phyloP scores from a whole-genome alignment of 176 grass and related monocot genomes.

The Hordeum vulgare region MorexV3_pseudomolecules_assembly NC_058524.1:573791436-573791935 shows the following conservation, averaged over 20 bases:
- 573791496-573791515: too few relatives aligned
- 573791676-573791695: slow-evolving; percentile 31
- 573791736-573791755: slow-evolving; percentile 41
- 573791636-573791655: slow-evolving; percentile 20
- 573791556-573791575: slow-evolving; percentile 16
- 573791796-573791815: slow-evolving; percentile 25
- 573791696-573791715: slow-evolving; percentile 38
- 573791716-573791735: slow-evolving; percentile 55
- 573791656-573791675: slow-evolving; percentile 22
- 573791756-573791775: slow-evolving; percentile 38
- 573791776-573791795: slow-evolving; percentile 15
- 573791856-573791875: slow-evolving; percentile 44
- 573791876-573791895: slow-evolving; percentile 40
- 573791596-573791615: slow-evolving; percentile 24
- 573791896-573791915: slow-evolving; percentile 48
- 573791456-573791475: too few relatives aligned
- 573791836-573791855: slow-evolving; percentile 42
- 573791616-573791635: slow-evolving; percentile 38
- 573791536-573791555: neutral
- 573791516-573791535: neutral
- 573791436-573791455: too few relatives aligned
- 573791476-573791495: too few relatives aligned
- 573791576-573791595: neutral
- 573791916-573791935: slow-evolving; percentile 60
- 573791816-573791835: slow-evolving; percentile 32